phyloP scores from a whole-genome alignment of 2,329 filamentous ascomycete genomes.

The Aspergillus awamori region DNA sequence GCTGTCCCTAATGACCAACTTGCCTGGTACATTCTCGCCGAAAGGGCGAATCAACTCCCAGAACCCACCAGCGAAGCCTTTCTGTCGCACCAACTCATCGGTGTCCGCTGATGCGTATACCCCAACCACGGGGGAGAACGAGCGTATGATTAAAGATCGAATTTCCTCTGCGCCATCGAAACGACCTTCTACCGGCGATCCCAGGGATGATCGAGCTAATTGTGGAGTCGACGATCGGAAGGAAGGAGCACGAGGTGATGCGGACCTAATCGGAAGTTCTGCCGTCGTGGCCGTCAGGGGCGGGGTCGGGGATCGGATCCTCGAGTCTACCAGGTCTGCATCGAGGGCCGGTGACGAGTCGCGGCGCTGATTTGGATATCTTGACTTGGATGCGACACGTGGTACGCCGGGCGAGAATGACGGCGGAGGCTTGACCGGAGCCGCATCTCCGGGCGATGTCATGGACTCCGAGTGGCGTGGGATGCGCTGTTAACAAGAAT shows the following conservation, averaged over 20 bases:
- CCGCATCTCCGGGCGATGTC: slow-evolving; percentile 68
- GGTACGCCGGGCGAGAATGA: slow-evolving; percentile 69
- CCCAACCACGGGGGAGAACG: slow-evolving; percentile 86
- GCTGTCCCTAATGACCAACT: slow-evolving; percentile 88
- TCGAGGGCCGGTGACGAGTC: slow-evolving; percentile 54
- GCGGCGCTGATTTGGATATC: slow-evolving; percentile 52
- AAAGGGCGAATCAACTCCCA: slow-evolving; percentile 87
- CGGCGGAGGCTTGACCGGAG: slow-evolving; percentile 68
- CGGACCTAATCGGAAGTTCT: slow-evolving; percentile 68
- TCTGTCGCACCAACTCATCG: slow-evolving; percentile 75
- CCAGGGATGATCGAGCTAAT: slow-evolving; percentile 51
- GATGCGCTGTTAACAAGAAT: slow-evolving; percentile 23
- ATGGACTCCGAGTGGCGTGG: slow-evolving; percentile 55
- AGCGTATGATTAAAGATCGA: slow-evolving; percentile 71
- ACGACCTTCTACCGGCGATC: slow-evolving; percentile 56
- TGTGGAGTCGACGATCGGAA: slow-evolving; percentile 58
- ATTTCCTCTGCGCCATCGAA: slow-evolving; percentile 58
- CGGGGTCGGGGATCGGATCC: slow-evolving; percentile 59
- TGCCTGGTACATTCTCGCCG: slow-evolving; percentile 83
- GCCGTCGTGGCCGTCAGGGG: slow-evolving; percentile 62
- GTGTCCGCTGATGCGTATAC: slow-evolving; percentile 87
- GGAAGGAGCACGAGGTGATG: slow-evolving; percentile 65
- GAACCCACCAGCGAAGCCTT: slow-evolving; percentile 81
- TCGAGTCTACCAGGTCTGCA: slow-evolving; percentile 53
- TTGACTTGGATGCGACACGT: slow-evolving; percentile 62